These are phyloP conservation scores for Castanopsis chinensis DNA, from an alignment of 306 rosid genomes.

Conservation along the genomic window DNA sequence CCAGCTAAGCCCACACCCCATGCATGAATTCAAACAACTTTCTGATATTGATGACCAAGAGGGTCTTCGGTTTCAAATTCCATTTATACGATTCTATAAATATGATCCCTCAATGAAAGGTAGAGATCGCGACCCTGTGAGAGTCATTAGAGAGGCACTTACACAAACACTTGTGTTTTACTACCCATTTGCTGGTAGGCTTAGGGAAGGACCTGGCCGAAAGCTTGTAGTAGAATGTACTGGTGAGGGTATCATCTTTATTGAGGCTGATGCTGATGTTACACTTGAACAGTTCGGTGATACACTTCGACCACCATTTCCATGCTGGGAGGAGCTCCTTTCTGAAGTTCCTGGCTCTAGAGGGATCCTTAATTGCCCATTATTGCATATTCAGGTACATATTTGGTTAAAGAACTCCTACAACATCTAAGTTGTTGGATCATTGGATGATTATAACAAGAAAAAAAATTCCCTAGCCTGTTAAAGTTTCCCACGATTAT, in stretches of 20 bases:
- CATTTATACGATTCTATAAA: conserved; percentile 31
- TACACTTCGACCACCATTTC: background rate
- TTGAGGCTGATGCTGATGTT: background rate
- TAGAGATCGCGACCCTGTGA: conserved; percentile 30
- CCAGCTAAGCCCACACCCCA: conserved; percentile 31
- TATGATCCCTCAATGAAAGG: conserved; percentile 29
- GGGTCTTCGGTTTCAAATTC: conserved; percentile 37
- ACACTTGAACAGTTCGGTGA: background rate
- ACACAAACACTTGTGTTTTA: conserved; percentile 31
- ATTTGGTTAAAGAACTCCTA: background rate
- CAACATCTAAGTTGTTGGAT: too few species aligned
- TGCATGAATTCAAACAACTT: conserved; percentile 30
- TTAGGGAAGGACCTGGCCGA: conserved; percentile 28
- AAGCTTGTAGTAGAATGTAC: conserved; percentile 13
- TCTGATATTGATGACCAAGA: conserved; percentile 47
- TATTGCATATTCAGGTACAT: background rate
- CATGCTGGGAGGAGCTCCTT: conserved; percentile 2
- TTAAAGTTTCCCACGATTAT: too few species aligned
- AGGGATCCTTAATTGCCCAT: background rate
- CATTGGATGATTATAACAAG: background rate
- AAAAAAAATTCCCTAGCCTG: too few species aligned
- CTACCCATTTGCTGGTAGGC: conserved; percentile 45
- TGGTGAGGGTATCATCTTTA: background rate
- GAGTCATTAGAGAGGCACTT: conserved; percentile 34
- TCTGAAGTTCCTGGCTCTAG: background rate